These are phyloP conservation scores for Talaromyces ruber DNA, from an alignment of 495 filamentous ascomycete genomes.

Conservation along the genomic window DNA sequence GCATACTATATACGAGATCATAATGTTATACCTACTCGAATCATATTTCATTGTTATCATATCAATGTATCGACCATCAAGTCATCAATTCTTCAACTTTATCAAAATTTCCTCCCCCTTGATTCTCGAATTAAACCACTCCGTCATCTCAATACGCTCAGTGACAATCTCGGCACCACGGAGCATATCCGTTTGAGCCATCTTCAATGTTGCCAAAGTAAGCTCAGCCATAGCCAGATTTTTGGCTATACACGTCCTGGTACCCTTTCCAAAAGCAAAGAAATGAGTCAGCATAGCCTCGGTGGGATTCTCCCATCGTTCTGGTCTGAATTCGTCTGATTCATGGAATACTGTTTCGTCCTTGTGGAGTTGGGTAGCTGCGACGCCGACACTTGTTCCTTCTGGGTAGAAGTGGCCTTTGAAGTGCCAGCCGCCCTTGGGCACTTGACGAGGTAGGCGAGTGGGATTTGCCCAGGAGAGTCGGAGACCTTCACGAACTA, in stretches of 20 bases:
- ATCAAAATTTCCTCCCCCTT: slow-evolving; percentile 19
- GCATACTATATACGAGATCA: background rate
- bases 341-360: slow-evolving; percentile 34
- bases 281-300: slow-evolving; percentile 29
- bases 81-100: slow-evolving; percentile 7
- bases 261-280: slow-evolving; percentile 41
- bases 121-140: slow-evolving; percentile 43
- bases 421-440: slow-evolving; percentile 28
- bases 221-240: slow-evolving; percentile 37
- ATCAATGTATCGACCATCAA: background rate
- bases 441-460: slow-evolving; percentile 38
- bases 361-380: slow-evolving; percentile 34
- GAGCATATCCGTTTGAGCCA: slow-evolving; percentile 31
- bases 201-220: slow-evolving; percentile 21
- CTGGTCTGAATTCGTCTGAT: slow-evolving; percentile 35
- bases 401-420: slow-evolving; percentile 26
- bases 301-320: slow-evolving; percentile 37
- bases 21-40: background rate
- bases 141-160: slow-evolving; percentile 30
- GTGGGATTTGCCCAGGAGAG: slow-evolving; percentile 42
- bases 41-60: background rate
- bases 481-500: slow-evolving; percentile 36
- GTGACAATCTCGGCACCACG: slow-evolving; percentile 25
- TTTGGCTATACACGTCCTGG: slow-evolving; percentile 40
- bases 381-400: slow-evolving; percentile 34